These are phyloP conservation scores for Hemisphaericaspora xylanilytica DNA, from an alignment of 1,139 yeast species.

Conservation along the genomic window DNA sequence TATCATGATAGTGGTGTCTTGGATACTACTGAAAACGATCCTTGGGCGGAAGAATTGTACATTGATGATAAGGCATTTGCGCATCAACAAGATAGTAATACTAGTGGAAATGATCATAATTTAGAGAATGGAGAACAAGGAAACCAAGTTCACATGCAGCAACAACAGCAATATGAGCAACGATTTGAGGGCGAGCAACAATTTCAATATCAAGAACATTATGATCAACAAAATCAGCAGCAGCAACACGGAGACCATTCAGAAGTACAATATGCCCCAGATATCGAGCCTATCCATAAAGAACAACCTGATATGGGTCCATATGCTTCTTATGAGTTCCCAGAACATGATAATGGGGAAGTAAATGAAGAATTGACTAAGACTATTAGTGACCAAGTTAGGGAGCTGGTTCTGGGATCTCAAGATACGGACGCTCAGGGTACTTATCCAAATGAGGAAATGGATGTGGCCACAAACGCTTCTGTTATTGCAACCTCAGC, in stretches of 20 bases:
- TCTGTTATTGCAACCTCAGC: background rate
- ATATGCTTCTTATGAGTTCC: background rate
- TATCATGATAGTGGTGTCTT: background rate
- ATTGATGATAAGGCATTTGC: background rate
- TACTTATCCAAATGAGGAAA: background rate
- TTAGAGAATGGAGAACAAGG: background rate
- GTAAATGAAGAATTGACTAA: too few species aligned
- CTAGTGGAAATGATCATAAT: background rate
- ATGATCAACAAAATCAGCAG: slow-evolving; percentile 1
- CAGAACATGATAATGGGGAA: background rate
- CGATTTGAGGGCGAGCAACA: background rate
- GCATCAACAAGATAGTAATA: background rate
- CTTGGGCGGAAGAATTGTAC: slow-evolving; percentile 1
- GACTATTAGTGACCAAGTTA: background rate
- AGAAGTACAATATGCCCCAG: slow-evolving; percentile 1
- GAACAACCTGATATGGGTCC: slow-evolving; percentile 2
- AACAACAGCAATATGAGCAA: background rate
- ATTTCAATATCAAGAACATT: background rate
- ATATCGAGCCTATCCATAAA: background rate
- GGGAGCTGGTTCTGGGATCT: background rate
- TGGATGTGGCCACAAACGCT: background rate
- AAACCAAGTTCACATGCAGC: background rate
- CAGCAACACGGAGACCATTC: background rate
- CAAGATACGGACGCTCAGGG: background rate
- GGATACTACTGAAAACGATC: background rate